A percentile compares a stretch with the other conserved stretches of the same genome.
phyloP scores from a whole-genome alignment of 768 basidiomycete species.

The Tulasnella sp. region DNA sequence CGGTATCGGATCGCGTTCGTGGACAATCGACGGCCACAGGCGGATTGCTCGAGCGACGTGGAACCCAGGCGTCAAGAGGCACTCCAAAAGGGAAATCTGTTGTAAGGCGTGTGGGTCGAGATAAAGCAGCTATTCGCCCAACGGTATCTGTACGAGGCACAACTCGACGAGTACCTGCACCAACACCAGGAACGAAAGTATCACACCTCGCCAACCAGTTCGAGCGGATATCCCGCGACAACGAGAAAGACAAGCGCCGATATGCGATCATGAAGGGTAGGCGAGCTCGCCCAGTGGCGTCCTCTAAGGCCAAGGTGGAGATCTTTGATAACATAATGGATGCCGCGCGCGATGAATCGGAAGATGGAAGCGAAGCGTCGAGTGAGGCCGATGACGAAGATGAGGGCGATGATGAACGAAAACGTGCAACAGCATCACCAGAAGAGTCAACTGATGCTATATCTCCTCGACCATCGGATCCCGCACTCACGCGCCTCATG shows the following conservation, averaged over 20 bases:
- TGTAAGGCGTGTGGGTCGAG: neutral
- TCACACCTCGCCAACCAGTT: constrained; percentile 84
- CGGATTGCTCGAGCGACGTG: too few relatives aligned
- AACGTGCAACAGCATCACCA: neutral
- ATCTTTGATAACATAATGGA: constrained; percentile 84
- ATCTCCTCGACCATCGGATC: neutral
- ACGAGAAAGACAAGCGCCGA: constrained; percentile 62
- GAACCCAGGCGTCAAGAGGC: too few relatives aligned
- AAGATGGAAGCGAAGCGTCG: constrained; percentile 55
- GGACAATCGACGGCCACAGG: too few relatives aligned
- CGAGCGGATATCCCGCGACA: constrained; percentile 56
- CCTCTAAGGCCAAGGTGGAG: constrained; percentile 78
- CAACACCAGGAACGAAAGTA: constrained; percentile 51
- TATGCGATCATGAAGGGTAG: constrained; percentile 81
- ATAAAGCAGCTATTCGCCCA: neutral
- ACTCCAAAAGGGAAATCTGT: constrained; percentile 9
- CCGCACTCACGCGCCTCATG: neutral
- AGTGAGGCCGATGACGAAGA: constrained; percentile 59
- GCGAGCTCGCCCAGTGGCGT: constrained; percentile 81
- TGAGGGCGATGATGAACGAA: constrained; percentile 43
- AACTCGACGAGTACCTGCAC: neutral
- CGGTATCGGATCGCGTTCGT: too few relatives aligned
- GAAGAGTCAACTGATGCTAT: neutral
- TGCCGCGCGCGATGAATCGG: constrained; percentile 64
- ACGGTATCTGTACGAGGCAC: neutral